Conservation (phyloP, 2,329 filamentous ascomycete species). For the Colletotrichum cordylinicola region DNA sequence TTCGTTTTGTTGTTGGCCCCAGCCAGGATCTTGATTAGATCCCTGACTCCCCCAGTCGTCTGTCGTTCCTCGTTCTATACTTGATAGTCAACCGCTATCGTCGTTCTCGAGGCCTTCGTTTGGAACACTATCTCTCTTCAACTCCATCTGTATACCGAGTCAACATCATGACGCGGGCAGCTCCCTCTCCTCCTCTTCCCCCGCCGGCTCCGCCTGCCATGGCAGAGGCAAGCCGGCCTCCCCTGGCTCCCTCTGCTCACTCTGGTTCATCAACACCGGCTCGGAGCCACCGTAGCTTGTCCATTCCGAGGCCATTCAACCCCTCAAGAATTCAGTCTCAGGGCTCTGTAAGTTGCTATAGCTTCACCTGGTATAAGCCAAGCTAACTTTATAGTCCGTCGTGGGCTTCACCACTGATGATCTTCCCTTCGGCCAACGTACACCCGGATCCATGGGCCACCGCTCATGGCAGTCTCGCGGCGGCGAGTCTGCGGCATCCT, state of each 20-base stretch:
- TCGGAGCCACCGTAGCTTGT: slow-evolving; percentile 20
- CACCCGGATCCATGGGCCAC: slow-evolving; percentile 33
- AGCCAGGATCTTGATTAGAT: slow-evolving; percentile 18
- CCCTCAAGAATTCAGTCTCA: slow-evolving; percentile 12
- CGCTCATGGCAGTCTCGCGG: slow-evolving; percentile 37
- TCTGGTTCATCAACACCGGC: not conserved
- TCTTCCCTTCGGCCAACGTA: slow-evolving; percentile 34
- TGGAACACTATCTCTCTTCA: not conserved
- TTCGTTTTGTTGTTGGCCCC: slow-evolving; percentile 20
- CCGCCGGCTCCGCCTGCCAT: not conserved
- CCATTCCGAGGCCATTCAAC: slow-evolving; percentile 10
- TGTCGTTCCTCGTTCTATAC: slow-evolving; percentile 1
- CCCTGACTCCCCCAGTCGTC: slow-evolving; percentile 1
- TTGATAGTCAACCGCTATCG: not conserved
- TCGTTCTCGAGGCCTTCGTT: not conserved
- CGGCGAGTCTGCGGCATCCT: slow-evolving; percentile 38
- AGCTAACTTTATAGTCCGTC: slow-evolving; percentile 32
- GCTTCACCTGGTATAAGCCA: not conserved
- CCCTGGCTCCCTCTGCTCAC: not conserved
- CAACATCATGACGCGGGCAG: not conserved
- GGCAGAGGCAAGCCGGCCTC: slow-evolving; percentile 1
- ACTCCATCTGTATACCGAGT: not conserved
- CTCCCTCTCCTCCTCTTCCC: not conserved
- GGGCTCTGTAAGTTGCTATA: not conserved
- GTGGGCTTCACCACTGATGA: slow-evolving; percentile 32